A percentile compares a stretch with the other conserved stretches of the same genome.
These are phyloP conservation scores for Silene conica DNA, from an alignment of 148 eudicot genomes.

Conservation along the genomic window DNA sequence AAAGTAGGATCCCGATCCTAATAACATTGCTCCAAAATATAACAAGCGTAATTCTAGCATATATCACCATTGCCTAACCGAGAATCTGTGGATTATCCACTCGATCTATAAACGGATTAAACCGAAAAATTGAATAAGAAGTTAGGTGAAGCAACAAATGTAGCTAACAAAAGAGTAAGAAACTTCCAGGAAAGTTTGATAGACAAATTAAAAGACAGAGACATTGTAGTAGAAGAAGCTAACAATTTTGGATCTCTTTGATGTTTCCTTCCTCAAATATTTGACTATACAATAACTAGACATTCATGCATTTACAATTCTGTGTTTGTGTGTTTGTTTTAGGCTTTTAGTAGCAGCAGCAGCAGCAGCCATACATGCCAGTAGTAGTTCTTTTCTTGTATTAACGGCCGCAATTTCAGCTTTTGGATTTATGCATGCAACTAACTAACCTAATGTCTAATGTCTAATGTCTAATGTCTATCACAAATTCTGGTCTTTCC, in stretches of 20 bases:
- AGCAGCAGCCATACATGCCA: neutral
- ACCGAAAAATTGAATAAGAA: too few species aligned
- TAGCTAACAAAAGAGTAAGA: neutral
- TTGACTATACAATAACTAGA: neutral
- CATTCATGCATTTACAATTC: neutral
- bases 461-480: too few species aligned
- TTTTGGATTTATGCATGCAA: neutral
- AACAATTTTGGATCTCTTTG: neutral
- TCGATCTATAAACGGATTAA: too few species aligned
- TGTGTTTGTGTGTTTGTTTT: neutral
- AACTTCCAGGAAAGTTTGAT: slow-evolving; percentile 24
- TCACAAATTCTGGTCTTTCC: too few species aligned
- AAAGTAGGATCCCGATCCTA: too few species aligned
- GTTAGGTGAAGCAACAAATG: neutral
- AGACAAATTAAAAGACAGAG: neutral
- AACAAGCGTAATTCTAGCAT: too few species aligned
- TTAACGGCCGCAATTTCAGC: neutral
- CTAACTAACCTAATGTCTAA: too few species aligned
- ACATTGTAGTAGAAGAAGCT: neutral
- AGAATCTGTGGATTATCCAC: too few species aligned
- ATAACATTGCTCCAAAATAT: too few species aligned
- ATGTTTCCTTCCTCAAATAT: neutral
- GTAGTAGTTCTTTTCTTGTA: neutral
- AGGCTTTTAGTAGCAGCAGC: neutral
- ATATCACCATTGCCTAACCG: too few species aligned